Evolutionary conservation across 441 rosid genomes (phyloP).

Genomic region (Euphorbia celastroides): DNA sequence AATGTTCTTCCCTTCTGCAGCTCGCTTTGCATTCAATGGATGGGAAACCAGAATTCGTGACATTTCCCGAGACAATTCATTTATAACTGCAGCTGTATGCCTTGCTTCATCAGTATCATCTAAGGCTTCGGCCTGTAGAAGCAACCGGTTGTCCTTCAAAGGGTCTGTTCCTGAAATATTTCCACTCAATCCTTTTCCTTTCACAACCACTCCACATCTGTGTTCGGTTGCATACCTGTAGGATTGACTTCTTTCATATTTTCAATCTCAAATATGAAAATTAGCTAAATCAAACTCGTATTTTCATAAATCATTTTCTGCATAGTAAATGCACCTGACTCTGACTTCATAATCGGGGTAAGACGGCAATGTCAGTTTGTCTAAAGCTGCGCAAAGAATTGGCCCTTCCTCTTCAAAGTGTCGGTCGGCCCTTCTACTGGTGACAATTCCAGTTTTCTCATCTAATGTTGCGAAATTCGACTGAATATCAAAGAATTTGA

Average conservation of each 20-base stretch:
- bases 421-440: conserved; percentile 87
- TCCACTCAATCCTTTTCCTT: conserved; percentile 84
- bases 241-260: conserved; percentile 3
- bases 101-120: conserved; percentile 81
- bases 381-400: conserved; percentile 79
- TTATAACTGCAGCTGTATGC: conserved; percentile 77
- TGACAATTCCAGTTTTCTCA: conserved; percentile 70
- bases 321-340: conserved; percentile 52
- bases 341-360: conserved; percentile 88
- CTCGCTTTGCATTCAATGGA: conserved; percentile 66
- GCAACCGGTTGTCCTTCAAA: conserved; percentile 81
- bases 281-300: not conserved
- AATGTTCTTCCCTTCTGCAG: conserved; percentile 68
- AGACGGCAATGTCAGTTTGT: conserved; percentile 83
- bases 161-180: conserved; percentile 97
- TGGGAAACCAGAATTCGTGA: conserved; percentile 66
- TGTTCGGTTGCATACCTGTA: conserved; percentile 92
- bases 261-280: conserved; percentile 3
- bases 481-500: conserved; percentile 31
- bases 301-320: not conserved
- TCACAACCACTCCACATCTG: conserved; percentile 94
- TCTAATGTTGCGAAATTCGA: conserved; percentile 81
- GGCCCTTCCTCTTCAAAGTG: conserved; percentile 98
- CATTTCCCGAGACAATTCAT: conserved; percentile 78
- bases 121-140: conserved; percentile 66